phyloP scores from a whole-genome alignment of 2,329 filamentous ascomycete species.

The Cercospora beticola region DNA sequence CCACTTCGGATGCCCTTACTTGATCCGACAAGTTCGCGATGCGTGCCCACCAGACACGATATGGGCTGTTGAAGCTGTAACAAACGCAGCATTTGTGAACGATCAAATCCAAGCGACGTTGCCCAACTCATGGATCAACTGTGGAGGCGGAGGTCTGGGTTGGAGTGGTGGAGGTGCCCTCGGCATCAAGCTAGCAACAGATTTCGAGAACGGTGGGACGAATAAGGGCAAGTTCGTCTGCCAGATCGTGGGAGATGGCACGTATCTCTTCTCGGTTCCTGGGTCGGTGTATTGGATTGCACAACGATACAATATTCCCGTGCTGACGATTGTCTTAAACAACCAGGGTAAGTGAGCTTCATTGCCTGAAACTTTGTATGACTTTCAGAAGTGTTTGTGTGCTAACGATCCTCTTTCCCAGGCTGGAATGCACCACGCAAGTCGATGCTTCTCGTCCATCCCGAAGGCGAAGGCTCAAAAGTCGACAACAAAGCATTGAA shows the following conservation, averaged over 20 bases:
- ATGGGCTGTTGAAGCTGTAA: conserved; percentile 76
- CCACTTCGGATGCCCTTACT: conserved; percentile 60
- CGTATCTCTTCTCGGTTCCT: conserved; percentile 65
- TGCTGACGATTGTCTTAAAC: conserved; percentile 67
- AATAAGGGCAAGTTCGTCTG: conserved; percentile 60
- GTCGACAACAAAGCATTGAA: conserved; percentile 64
- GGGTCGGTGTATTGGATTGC: conserved; percentile 69
- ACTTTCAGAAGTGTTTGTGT: not conserved
- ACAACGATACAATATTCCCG: conserved; percentile 63
- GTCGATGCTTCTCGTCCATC: conserved; percentile 64
- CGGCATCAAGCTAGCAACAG: conserved; percentile 71
- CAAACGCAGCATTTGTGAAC: conserved; percentile 64
- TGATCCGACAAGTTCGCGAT: conserved; percentile 56
- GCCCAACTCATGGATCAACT: conserved; percentile 77
- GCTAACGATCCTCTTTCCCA: conserved; percentile 18
- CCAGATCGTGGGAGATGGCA: conserved; percentile 67
- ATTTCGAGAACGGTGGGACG: conserved; percentile 50
- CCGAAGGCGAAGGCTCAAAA: conserved; percentile 61
- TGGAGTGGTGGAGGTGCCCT: conserved; percentile 76
- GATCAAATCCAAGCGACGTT: conserved; percentile 68
- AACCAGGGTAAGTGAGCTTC: conserved; percentile 53
- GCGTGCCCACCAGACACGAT: conserved; percentile 65
- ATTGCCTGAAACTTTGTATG: not conserved
- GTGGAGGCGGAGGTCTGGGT: conserved; percentile 75
- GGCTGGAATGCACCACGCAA: conserved; percentile 66